Conservation (phyloP, 257 asterid genomes). For the Capsicum baccatum region DNA sequence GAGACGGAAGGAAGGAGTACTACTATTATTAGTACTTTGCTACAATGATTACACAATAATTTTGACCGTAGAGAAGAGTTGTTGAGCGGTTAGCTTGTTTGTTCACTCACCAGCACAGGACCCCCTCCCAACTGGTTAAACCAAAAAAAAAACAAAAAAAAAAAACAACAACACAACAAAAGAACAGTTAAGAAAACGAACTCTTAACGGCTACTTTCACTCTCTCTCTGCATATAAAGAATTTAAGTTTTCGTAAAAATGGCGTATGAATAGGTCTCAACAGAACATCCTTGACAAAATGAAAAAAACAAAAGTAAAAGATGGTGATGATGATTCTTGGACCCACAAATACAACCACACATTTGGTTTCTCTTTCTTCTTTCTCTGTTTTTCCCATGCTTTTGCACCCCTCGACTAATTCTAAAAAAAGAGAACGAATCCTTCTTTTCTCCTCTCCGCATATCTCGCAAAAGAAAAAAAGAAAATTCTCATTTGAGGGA, state of each 20-base stretch:
- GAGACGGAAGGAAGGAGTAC: too few relatives aligned
- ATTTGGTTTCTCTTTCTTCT: background rate
- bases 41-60: constrained; percentile 29
- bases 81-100: constrained; percentile 51
- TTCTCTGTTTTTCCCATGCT: constrained; percentile 23
- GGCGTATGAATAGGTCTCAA: constrained; percentile 18
- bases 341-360: constrained; percentile 31
- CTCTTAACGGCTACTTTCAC: constrained; percentile 42
- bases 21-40: background rate
- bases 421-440: background rate
- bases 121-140: background rate
- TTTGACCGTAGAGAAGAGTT: constrained; percentile 22
- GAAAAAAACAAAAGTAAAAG: constrained; percentile 9
- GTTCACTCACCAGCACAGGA: constrained; percentile 14
- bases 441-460: constrained; percentile 38
- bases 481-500: background rate
- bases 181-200: constrained; percentile 28
- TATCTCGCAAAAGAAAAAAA: constrained; percentile 39
- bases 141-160: background rate
- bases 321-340: constrained; percentile 15
- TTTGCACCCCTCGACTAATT: background rate
- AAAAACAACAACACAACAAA: background rate
- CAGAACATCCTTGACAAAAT: background rate
- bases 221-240: constrained; percentile 8
- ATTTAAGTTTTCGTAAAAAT: background rate